phyloP scores from a whole-genome alignment of 2,329 filamentous ascomycete genomes.

The Cytospora piceicola region DNA sequence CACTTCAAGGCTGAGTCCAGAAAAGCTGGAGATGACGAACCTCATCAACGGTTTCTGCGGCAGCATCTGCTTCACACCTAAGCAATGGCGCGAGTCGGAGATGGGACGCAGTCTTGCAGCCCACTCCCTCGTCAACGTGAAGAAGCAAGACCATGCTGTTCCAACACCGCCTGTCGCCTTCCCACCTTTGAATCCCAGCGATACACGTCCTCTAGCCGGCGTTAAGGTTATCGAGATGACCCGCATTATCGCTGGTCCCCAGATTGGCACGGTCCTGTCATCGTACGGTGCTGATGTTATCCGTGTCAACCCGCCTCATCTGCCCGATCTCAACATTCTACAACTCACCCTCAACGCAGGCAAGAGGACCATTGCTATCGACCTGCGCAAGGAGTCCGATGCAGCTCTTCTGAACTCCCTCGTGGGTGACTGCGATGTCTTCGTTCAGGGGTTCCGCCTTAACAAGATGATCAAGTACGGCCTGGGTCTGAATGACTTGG shows the following conservation, averaged over 20 bases:
- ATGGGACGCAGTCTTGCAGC: constrained; percentile 48
- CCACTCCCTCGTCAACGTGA: constrained; percentile 49
- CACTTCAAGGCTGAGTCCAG: constrained; percentile 41
- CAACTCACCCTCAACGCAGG: constrained; percentile 50
- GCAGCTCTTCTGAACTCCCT: constrained; percentile 37
- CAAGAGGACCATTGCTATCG: constrained; percentile 51
- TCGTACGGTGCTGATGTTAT: constrained; percentile 52
- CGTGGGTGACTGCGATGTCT: constrained; percentile 54
- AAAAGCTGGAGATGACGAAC: constrained; percentile 49
- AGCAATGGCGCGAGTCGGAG: constrained; percentile 47
- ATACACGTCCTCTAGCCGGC: constrained; percentile 47
- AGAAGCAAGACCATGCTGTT: constrained; percentile 40
- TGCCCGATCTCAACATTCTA: constrained; percentile 47
- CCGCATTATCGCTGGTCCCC: constrained; percentile 52
- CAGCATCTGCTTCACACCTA: constrained; percentile 48
- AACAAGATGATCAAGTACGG: constrained; percentile 48
- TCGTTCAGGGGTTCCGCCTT: constrained; percentile 57
- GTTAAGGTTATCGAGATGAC: constrained; percentile 56
- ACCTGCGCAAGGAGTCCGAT: constrained; percentile 41
- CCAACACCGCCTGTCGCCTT: constrained; percentile 41
- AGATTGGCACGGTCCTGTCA: constrained; percentile 47
- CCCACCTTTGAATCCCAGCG: constrained; percentile 36
- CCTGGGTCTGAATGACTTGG: constrained; percentile 46
- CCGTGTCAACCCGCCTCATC: constrained; percentile 46
- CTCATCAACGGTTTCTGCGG: constrained; percentile 48